Evolutionary conservation across 345 rosid genomes (phyloP), one percentile per base, ranked within the genome.

Genomic region (Rhodamnia rubescens): DNA sequence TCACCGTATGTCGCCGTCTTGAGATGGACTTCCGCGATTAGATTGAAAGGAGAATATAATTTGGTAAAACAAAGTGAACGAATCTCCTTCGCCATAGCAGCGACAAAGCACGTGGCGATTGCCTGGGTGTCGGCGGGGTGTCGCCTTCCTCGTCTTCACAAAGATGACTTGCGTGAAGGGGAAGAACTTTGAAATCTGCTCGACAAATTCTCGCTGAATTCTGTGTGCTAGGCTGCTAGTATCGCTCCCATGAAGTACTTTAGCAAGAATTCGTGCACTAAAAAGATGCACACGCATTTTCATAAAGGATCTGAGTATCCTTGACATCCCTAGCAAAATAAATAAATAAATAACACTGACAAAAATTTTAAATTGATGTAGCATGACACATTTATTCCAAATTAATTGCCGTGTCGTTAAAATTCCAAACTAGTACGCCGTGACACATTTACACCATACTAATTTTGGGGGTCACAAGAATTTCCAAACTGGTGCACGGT

Each of bases 341-440:
- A 4, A 18, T 18, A 69, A 36, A 36, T 24, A 21, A 2, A 69
- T 36, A 69, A 9, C 26, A 36, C 13, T 6, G 6, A 1, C 12
- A 0, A 36, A 69, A 40, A 69, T 32, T 61, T 4, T 5, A 29
- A 61, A 61, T 8, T 15, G 32, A 59, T 7, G 16, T 16, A 1
- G 1, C 11, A 4, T 0, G 75, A 29, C 75, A 7, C 22, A 0
- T 61, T 61, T 29, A 16, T 61, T 61, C 11, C 18, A 4, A 29
- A 15, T 1, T 29, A 7, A 61, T 29, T 29, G 8, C 29, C 5
- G 3, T 3, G 5, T 61, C 22, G 16, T 5, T 29, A 9, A 61
- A 61, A 61, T 6, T 12, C 5, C 0, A 0, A 36, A 36, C 1
- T 16, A 69, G 14, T 20, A 4, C 1, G 1, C 10, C 6, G 1